These are phyloP conservation scores for Zasmidium angulare DNA, from an alignment of 2,329 filamentous ascomycete species.

Conservation along the genomic window DNA sequence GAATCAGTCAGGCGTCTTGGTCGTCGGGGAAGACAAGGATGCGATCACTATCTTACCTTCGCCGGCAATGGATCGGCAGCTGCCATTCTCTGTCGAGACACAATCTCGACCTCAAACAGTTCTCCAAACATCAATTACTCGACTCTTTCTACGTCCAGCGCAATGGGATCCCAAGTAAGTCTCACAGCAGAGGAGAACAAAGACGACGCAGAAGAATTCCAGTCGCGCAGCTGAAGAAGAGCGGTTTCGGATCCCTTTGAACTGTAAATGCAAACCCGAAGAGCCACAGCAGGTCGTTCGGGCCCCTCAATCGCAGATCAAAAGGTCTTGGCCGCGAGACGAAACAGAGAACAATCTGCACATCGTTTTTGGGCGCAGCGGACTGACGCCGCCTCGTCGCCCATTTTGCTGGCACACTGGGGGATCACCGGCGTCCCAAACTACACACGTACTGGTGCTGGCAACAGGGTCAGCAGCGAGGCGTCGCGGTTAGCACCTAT, in stretches of 20 bases:
- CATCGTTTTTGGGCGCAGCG: background rate
- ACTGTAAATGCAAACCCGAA: background rate
- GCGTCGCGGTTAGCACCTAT: background rate
- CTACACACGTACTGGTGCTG: background rate
- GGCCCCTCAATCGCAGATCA: background rate
- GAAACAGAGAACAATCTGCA: background rate
- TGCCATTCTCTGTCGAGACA: constrained; percentile 1
- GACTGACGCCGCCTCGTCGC: background rate
- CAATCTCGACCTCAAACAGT: constrained; percentile 2
- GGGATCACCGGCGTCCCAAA: background rate
- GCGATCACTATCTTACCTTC: background rate
- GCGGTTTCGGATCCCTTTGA: constrained; percentile 1
- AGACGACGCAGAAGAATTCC: background rate
- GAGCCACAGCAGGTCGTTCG: background rate
- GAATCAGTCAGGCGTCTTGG: constrained; percentile 1
- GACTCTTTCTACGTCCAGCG: constrained; percentile 3
- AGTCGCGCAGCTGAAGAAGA: background rate
- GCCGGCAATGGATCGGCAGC: constrained; percentile 5
- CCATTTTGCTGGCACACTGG: background rate
- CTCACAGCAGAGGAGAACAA: background rate
- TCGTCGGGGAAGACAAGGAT: background rate
- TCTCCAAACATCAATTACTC: background rate
- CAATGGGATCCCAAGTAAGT: background rate
- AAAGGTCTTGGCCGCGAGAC: background rate
- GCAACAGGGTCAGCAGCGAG: background rate